Evolutionary conservation across 768 basidiomycete species (phyloP).

Genomic region (Boletus subcaerulescens): DNA sequence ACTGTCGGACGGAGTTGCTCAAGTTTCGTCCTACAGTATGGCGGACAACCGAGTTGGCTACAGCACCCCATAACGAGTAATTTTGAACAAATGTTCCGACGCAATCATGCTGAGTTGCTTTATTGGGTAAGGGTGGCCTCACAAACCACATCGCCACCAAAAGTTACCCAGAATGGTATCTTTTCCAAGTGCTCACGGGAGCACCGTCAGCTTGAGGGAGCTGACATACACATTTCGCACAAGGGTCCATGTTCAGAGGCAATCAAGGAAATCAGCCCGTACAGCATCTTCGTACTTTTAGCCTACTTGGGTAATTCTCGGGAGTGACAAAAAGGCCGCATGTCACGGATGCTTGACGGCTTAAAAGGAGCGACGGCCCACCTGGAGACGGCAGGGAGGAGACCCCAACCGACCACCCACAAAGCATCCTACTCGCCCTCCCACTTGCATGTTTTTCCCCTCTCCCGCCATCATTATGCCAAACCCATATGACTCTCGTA

Average conservation of each 20-base stretch:
- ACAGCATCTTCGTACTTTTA: constrained; percentile 22
- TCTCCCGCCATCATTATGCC: not conserved
- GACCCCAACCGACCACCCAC: constrained; percentile 5
- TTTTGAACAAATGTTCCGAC: constrained; percentile 6
- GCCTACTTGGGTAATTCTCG: constrained; percentile 28
- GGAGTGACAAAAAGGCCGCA: constrained; percentile 13
- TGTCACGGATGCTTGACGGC: constrained; percentile 9
- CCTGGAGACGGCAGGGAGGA: constrained; percentile 5
- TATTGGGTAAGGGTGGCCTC: constrained; percentile 8
- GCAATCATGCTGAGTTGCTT: constrained; percentile 23
- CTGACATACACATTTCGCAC: constrained; percentile 33
- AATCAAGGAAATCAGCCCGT: constrained; percentile 20
- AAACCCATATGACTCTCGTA: not conserved
- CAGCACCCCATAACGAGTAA: constrained; percentile 24
- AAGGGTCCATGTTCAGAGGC: constrained; percentile 19
- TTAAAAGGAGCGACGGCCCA: constrained; percentile 30
- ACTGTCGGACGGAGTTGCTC: no score
- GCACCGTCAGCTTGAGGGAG: constrained; percentile 15
- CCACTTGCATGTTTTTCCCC: constrained; percentile 1
- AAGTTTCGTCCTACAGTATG: no score
- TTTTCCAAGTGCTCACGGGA: constrained; percentile 1
- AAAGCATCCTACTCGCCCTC: not conserved
- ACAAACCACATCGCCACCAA: constrained; percentile 18
- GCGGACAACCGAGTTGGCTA: no score
- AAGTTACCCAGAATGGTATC: constrained; percentile 25